Percentiles rank a stretch among this genome's conserved stretches.
These are phyloP conservation scores for Chrysoporthe austroafricana DNA, from an alignment of 2,329 filamentous ascomycete genomes.

Conservation along the genomic window DNA sequence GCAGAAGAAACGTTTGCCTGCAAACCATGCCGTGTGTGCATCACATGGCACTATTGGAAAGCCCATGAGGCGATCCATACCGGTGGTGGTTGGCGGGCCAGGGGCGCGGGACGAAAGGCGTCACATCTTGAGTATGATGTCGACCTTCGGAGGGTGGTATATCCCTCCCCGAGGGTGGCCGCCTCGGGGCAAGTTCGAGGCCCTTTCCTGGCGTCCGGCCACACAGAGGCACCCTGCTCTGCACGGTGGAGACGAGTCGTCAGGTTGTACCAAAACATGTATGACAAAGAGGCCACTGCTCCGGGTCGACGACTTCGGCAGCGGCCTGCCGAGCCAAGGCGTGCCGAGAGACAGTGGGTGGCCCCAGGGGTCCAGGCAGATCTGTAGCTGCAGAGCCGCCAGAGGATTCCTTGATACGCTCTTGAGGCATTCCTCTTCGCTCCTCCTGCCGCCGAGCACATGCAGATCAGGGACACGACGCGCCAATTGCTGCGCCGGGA, in stretches of 20 bases:
- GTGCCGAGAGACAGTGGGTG: slow-evolving; percentile 1
- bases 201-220: no score
- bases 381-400: slow-evolving; percentile 8
- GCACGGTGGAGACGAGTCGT: no score
- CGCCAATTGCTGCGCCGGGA: neutral
- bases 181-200: no score
- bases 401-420: neutral
- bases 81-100: slow-evolving; percentile 1
- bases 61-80: slow-evolving; percentile 2
- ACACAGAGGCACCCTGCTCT: no score
- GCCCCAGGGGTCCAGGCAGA: neutral
- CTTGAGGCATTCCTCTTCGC: neutral
- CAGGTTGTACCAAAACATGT: no score
- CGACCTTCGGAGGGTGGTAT: neutral
- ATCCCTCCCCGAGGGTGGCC: no score
- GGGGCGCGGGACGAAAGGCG: neutral
- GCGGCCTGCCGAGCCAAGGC: slow-evolving; percentile 3
- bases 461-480: slow-evolving; percentile 1
- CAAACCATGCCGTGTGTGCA: neutral
- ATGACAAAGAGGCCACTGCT: neutral
- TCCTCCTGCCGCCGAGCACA: neutral
- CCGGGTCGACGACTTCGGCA: slow-evolving; percentile 2
- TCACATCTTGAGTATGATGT: slow-evolving; percentile 6
- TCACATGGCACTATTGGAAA: slow-evolving; percentile 6
- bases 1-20: slow-evolving; percentile 18